phyloP scores from a whole-genome alignment of 1,139 yeast genomes.

The Blastobotrys ciferrii region DNA sequence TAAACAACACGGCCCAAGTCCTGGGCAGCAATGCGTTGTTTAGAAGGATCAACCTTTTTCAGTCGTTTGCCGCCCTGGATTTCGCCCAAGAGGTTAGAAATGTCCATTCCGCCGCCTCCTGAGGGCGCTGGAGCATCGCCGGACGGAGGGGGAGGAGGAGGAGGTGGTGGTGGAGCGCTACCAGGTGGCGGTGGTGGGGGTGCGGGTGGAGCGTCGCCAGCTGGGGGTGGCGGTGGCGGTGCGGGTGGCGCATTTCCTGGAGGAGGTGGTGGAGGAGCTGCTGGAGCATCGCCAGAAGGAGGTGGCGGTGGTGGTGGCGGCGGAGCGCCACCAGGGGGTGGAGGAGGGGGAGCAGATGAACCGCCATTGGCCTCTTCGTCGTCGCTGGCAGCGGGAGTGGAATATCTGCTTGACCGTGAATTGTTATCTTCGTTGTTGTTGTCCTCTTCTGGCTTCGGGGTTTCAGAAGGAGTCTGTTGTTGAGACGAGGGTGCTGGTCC shows the following conservation, averaged over 20 bases:
- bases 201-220: conserved; percentile 22
- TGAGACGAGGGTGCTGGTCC: conserved; percentile 29
- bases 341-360: conserved; percentile 7
- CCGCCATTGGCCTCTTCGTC: conserved; percentile 15
- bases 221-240: conserved; percentile 31
- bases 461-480: conserved; percentile 20
- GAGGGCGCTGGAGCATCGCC: conserved; percentile 32
- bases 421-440: conserved; percentile 13
- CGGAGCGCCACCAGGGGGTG: conserved; percentile 20
- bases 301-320: conserved; percentile 22
- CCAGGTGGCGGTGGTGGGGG: conserved; percentile 25
- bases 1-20: conserved; percentile 52
- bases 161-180: conserved; percentile 27
- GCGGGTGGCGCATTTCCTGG: conserved; percentile 28
- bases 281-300: conserved; percentile 23
- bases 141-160: conserved; percentile 26
- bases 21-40: conserved; percentile 45
- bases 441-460: conserved; percentile 14
- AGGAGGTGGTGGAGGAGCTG: conserved; percentile 31
- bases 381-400: conserved; percentile 16
- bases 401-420: conserved; percentile 20
- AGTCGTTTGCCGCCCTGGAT: conserved; percentile 53
- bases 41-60: conserved; percentile 47
- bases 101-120: conserved; percentile 42
- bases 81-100: conserved; percentile 53